These are phyloP conservation scores for Jacaranda mimosifolia DNA, from an alignment of 257 asterid genomes.

Conservation along the genomic window DNA sequence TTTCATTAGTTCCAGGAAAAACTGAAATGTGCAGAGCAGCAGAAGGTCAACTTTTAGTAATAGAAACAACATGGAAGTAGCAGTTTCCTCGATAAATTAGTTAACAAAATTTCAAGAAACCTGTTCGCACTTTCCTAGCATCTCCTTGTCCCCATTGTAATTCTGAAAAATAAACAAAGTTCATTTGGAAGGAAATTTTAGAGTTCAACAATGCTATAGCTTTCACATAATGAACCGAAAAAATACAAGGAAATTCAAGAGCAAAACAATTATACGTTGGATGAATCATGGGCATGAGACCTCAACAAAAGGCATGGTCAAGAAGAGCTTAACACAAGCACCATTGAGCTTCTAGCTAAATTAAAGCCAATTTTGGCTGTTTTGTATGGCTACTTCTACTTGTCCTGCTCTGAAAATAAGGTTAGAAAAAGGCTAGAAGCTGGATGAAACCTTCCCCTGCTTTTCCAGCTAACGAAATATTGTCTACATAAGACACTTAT, in stretches of 20 bases:
- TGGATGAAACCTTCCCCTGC: constrained; percentile 7
- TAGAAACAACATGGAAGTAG: constrained; percentile 1
- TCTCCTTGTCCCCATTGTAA: constrained; percentile 86
- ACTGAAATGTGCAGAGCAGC: constrained; percentile 74
- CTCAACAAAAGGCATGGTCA: constrained; percentile 1
- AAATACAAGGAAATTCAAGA: constrained; percentile 24
- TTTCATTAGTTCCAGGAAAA: constrained; percentile 95
- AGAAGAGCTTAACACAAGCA: constrained; percentile 9
- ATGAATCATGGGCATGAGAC: neutral
- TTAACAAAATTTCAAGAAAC: constrained; percentile 44
- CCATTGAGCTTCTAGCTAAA: constrained; percentile 1
- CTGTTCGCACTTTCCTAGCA: constrained; percentile 99
- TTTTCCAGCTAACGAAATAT: constrained; percentile 10
- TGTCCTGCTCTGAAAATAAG: neutral
- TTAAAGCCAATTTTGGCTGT: neutral
- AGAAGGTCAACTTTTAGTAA: constrained; percentile 38
- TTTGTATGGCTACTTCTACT: constrained; percentile 8
- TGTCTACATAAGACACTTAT: neutral
- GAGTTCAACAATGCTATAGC: constrained; percentile 26
- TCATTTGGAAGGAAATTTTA: constrained; percentile 29
- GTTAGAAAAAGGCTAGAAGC: constrained; percentile 5
- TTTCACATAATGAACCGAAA: constrained; percentile 10
- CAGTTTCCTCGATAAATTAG: constrained; percentile 32
- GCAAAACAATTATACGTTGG: neutral
- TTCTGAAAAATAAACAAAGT: constrained; percentile 64